Base-by-base conservation (phyloP, 371 early-diverging fungal genomes). In the Mucor mucedo region DNA sequence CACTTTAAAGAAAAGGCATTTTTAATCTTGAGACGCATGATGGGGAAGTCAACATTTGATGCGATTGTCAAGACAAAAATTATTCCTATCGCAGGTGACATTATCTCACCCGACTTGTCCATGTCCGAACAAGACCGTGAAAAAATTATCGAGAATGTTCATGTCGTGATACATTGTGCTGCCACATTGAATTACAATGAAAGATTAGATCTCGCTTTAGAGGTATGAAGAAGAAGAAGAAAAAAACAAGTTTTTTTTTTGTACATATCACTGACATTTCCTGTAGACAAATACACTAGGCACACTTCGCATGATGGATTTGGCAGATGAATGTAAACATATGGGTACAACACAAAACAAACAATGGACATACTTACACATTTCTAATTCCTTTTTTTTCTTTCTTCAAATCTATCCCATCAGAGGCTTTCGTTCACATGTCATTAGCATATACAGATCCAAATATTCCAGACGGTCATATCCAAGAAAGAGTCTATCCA, bases 131-230 rank as follows among this genome's bases (percentile, higher is more conserved):
- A 68, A 33, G 84, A 88, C 54, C 57, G 78, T 35, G 75, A 73
- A 6, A 76, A 75, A 62, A 76, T 88, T 21, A 73, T 72, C 8
- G 69, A 72, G 16, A 71, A 84, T 54, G 78, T 82, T 5, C 73
- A 81, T 47, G 67, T 85, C 14, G 83, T 88, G 9, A 83, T 88
- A 52, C 85, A 88, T 55, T 85, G 86, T 66, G 88, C 88, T 45
- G 88, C 86, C 38, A 80, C 88, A n/a, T 72, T 86, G 52, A 84
- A 84, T 59, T 83, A 82, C 73, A 82, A 82, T 53, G 88, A 88
- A 63, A 75, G 85, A 32, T 52, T 88, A 45, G 84, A 85, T 68
- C 72, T 83, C 33, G 79, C 85, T 5, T 66, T 87, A 9, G 87
- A 87, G 79, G 86, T 86, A 79, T 38, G 7, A 6, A 10, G 30